phyloP scores from a whole-genome alignment of 768 basidiomycete genomes.

The Neoboletus subvelutipes region DNA sequence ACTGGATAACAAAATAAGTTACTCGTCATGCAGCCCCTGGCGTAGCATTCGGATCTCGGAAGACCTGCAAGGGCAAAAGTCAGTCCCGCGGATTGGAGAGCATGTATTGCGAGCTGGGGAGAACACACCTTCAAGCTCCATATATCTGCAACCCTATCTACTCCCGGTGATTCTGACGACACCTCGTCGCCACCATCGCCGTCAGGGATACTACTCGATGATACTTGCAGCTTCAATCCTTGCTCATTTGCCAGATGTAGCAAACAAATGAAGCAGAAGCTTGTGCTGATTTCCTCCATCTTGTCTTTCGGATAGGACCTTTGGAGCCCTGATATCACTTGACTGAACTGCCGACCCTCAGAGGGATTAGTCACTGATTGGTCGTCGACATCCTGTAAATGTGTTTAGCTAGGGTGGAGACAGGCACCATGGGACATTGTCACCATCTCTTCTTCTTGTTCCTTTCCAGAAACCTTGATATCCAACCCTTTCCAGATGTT shows the following conservation, averaged over 20 bases:
- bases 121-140: slow-evolving; percentile 69
- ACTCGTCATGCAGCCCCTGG: slow-evolving; percentile 24
- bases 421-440: slow-evolving; percentile 10
- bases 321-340: slow-evolving; percentile 81
- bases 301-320: slow-evolving; percentile 86
- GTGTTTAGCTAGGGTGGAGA: not conserved
- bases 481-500: slow-evolving; percentile 95
- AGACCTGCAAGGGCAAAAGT: slow-evolving; percentile 35
- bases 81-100: not conserved
- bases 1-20: slow-evolving; percentile 22
- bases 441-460: slow-evolving; percentile 57
- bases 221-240: slow-evolving; percentile 77
- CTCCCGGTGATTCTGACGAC: slow-evolving; percentile 34
- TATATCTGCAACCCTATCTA: slow-evolving; percentile 62
- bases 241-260: slow-evolving; percentile 96
- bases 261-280: slow-evolving; percentile 98
- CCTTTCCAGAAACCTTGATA: slow-evolving; percentile 53
- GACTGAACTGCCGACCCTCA: slow-evolving; percentile 69
- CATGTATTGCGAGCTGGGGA: not conserved
- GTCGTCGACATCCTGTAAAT: slow-evolving; percentile 53
- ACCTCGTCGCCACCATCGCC: slow-evolving; percentile 37
- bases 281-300: slow-evolving; percentile 97
- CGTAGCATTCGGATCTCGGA: slow-evolving; percentile 41
- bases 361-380: slow-evolving; percentile 56
- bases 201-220: slow-evolving; percentile 36